Evolutionary conservation across 257 asterid genomes (phyloP).

Genomic region (Nicotiana tomentosiformis): DNA sequence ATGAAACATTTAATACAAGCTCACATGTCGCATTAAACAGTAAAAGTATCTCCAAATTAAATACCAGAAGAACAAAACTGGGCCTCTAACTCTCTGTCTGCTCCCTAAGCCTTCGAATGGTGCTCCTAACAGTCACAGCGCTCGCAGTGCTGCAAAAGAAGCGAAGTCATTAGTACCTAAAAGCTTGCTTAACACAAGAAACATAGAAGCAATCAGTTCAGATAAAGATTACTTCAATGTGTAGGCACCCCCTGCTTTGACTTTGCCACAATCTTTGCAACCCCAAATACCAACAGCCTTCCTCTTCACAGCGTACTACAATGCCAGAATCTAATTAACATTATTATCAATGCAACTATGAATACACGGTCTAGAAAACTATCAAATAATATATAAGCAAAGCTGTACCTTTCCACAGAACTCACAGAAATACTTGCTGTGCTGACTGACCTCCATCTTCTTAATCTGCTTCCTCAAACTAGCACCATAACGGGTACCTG

Average conservation of each 20-base stretch:
- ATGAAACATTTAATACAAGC: neutral
- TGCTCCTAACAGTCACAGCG: conserved; percentile 67
- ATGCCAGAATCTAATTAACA: neutral
- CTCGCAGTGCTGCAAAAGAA: conserved; percentile 50
- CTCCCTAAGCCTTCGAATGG: conserved; percentile 67
- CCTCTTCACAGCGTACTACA: conserved; percentile 60
- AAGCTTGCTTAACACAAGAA: neutral
- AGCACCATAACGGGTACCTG: conserved; percentile 17
- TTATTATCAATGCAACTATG: neutral
- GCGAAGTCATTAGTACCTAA: neutral
- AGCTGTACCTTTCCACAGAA: conserved; percentile 22
- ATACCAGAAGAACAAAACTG: neutral
- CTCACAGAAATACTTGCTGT: conserved; percentile 26
- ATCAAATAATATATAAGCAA: neutral
- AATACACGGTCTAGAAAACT: neutral
- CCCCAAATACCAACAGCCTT: conserved; percentile 68
- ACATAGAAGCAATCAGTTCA: neutral
- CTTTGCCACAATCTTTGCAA: conserved; percentile 68
- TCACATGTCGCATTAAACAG: neutral
- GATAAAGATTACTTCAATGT: conserved; percentile 37
- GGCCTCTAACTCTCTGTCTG: conserved; percentile 42
- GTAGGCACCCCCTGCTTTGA: conserved; percentile 68
- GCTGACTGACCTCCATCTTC: conserved; percentile 28
- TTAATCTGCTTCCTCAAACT: conserved; percentile 23
- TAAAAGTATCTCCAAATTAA: neutral